Evolutionary conservation across 768 basidiomycete species (phyloP), one percentile per base, ranked within the genome.

Genomic region (Boletus vermiculosoides): DNA sequence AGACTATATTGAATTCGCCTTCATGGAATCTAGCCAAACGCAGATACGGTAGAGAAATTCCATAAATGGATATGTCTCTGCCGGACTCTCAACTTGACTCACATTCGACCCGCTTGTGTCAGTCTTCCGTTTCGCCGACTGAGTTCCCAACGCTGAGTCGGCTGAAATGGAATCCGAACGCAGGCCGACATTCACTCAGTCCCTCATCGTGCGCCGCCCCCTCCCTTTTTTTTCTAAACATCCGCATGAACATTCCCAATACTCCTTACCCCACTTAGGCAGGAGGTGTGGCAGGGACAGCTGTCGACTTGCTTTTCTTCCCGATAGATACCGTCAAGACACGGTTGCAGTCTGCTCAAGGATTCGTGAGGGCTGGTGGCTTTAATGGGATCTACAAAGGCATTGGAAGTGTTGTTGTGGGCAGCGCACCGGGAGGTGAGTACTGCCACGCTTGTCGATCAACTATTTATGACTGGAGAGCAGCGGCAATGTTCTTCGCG

Each of bases 321-420:
- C 96, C 96, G 2, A 85, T 99, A 55, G 96, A 99, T 75, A 97
- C 96, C 1, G 74, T 98, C 70, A 99, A 99, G 75, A 98, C 97
- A 39, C 87, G 96, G 47, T 80, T 97, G 34, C 96, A 99, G 66
- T 89, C 94, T 7, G 71, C 85, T 3, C 86, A 91, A 66, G 97
- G 96, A 18, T 98, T 99, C 71, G 69, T 83, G 45, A 76, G 77
- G 30, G 87, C 93, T 2, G 96, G 96, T 16, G 97, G 94, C 0
- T 91, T 98, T 72, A 83, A 74, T 50, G 94, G 93, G 10, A 82
- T 98, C 7, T 99, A 99, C 75, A 88, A 90, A 63, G 96, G 96
- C 9, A 77, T 99, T 5, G 95, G 94, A 28, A 96, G 94, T 69
- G 94, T 98, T 8, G 84, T 92, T 7, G 87, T 98, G 20, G 96